A percentile compares a stretch with the other conserved stretches of the same genome.
Evolutionary conservation across 169 alveolate species (phyloP).

Genomic region (Plasmodium coatneyi): DNA sequence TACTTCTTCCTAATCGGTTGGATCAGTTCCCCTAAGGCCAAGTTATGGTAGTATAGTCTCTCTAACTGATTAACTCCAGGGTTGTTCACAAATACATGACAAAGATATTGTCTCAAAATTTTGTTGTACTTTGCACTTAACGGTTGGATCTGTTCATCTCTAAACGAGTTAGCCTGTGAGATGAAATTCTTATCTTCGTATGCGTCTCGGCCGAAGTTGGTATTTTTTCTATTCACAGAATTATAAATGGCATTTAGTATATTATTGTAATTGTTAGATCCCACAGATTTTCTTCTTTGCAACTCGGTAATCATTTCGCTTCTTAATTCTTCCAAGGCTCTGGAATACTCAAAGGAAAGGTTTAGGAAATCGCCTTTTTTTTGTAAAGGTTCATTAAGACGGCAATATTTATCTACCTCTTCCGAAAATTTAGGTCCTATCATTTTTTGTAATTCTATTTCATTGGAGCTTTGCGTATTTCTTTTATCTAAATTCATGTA

Average conservation of each 20-base stretch:
- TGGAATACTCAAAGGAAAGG: constrained; percentile 44
- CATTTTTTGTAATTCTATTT: constrained; percentile 55
- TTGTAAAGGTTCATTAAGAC: background rate
- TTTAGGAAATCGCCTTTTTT: constrained; percentile 30
- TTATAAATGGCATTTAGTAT: constrained; percentile 14
- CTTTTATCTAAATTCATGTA: constrained; percentile 50
- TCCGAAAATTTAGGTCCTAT: constrained; percentile 47
- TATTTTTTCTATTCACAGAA: constrained; percentile 17
- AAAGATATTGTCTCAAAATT: constrained; percentile 28
- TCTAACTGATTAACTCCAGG: constrained; percentile 47
- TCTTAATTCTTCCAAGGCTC: constrained; percentile 56
- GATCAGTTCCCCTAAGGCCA: constrained; percentile 60
- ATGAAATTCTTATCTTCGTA: constrained; percentile 15
- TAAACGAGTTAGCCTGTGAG: constrained; percentile 3
- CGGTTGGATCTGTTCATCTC: constrained; percentile 7
- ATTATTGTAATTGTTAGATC: background rate
- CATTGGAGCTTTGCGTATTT: constrained; percentile 18
- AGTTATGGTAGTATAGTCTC: constrained; percentile 34
- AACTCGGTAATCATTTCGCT: constrained; percentile 1
- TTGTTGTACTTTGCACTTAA: constrained; percentile 42
- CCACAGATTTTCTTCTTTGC: background rate
- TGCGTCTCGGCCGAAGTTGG: background rate
- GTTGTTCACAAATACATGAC: constrained; percentile 54
- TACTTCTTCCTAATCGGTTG: constrained; percentile 43
- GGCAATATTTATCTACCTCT: constrained; percentile 40